These are phyloP conservation scores for Linnemannia elongata DNA, from an alignment of 192 early-diverging fungal species.

Conservation along the genomic window DNA sequence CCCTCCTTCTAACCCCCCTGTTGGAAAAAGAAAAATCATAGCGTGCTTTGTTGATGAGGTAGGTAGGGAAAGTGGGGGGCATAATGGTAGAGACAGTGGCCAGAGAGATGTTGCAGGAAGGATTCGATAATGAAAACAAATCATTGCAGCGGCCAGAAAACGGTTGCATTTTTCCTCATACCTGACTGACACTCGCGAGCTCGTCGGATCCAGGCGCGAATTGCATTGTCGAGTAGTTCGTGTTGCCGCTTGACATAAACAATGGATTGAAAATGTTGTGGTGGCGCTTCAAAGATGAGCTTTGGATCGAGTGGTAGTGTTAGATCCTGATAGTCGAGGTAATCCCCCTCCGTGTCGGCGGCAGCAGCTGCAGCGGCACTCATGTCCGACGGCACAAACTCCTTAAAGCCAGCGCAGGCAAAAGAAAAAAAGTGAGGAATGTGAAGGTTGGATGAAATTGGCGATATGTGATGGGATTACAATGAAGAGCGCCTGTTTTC, in stretches of 20 bases:
- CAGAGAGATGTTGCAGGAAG: background rate
- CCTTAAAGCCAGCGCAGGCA: background rate
- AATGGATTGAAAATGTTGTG: slow-evolving; percentile 38
- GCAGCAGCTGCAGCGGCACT: slow-evolving; percentile 19
- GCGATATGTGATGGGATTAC: background rate
- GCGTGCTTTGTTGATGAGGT: background rate
- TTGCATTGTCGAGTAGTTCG: slow-evolving; percentile 39
- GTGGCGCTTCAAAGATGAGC: slow-evolving; percentile 51
- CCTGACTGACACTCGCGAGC: slow-evolving; percentile 42
- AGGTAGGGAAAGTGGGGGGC: background rate
- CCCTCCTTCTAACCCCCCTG: background rate
- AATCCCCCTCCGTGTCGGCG: slow-evolving; percentile 18
- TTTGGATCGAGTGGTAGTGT: slow-evolving; percentile 42
- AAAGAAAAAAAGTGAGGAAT: background rate
- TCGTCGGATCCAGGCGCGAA: slow-evolving; percentile 38
- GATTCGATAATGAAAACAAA: background rate
- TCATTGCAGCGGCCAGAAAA: background rate
- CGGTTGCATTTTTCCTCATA: background rate
- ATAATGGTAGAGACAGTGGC: background rate
- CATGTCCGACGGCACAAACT: slow-evolving; percentile 8
- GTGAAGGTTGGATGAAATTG: background rate
- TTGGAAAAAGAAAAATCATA: background rate
- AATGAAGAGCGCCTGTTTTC: background rate
- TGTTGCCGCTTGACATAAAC: slow-evolving; percentile 52
- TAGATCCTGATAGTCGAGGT: slow-evolving; percentile 43